Evolutionary conservation across 1,139 yeast genomes (phyloP).

Genomic region (Scheffersomyces titani): DNA sequence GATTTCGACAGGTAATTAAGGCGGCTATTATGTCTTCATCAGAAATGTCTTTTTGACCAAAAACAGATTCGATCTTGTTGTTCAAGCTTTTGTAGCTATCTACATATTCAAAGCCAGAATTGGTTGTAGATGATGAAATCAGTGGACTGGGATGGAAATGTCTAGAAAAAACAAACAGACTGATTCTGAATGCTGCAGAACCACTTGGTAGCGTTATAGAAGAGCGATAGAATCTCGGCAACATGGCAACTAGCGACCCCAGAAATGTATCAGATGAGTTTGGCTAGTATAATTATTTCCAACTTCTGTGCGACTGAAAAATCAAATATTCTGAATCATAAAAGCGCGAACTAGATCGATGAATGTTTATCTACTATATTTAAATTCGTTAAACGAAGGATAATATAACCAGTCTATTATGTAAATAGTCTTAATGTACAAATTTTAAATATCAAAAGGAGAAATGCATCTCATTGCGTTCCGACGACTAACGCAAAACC

Average conservation of each 20-base stretch:
- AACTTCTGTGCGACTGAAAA: neutral
- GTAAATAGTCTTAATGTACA: neutral
- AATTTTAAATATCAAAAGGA: neutral
- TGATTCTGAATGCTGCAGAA: neutral
- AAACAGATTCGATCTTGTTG: conserved; percentile 5
- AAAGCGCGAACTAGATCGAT: neutral
- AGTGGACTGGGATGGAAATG: neutral
- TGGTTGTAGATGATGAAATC: neutral
- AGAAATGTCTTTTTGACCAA: neutral
- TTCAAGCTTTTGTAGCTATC: conserved; percentile 9
- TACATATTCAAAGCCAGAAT: conserved; percentile 7
- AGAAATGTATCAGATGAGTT: neutral
- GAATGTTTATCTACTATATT: neutral
- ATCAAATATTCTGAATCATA: neutral
- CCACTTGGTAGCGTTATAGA: neutral
- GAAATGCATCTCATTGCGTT: neutral
- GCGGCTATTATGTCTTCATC: conserved; percentile 2
- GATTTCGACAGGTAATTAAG: neutral
- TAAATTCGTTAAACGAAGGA: neutral
- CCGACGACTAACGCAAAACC: conserved; percentile 2
- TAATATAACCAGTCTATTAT: neutral
- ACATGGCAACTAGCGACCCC: neutral
- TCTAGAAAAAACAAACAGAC: neutral
- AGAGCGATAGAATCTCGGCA: neutral
- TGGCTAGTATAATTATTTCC: neutral